These are phyloP conservation scores for Saksenaea oblongispora DNA, from an alignment of 371 early-diverging fungal genomes.

Conservation along the genomic window DNA sequence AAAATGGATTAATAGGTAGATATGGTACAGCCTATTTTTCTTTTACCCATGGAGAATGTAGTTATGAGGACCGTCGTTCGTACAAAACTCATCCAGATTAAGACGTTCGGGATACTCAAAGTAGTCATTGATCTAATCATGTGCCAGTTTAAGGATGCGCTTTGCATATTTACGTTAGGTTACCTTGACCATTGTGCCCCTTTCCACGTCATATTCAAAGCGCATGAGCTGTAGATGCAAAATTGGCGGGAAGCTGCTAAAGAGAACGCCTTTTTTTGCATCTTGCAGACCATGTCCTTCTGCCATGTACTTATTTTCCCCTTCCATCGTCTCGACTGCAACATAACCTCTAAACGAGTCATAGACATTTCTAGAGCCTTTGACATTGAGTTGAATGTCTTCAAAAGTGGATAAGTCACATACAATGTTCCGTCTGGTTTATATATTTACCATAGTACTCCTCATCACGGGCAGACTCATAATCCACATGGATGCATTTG, in stretches of 20 bases:
- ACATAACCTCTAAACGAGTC: slow-evolving; percentile 91
- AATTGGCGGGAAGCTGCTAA: slow-evolving; percentile 91
- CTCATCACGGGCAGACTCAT: slow-evolving; percentile 86
- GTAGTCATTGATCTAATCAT: slow-evolving; percentile 85
- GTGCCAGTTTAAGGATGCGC: neutral
- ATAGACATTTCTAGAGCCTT: slow-evolving; percentile 77
- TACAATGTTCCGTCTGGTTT: neutral
- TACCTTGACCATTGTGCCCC: slow-evolving; percentile 85
- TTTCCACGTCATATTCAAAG: slow-evolving; percentile 93
- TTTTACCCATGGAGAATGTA: slow-evolving; percentile 80
- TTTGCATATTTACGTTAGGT: too few species aligned
- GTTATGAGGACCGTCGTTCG: slow-evolving; percentile 62
- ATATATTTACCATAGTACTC: slow-evolving; percentile 28
- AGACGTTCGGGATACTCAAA: slow-evolving; percentile 90
- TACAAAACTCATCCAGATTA: slow-evolving; percentile 80
- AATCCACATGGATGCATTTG: slow-evolving; percentile 89
- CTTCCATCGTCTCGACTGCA: slow-evolving; percentile 87
- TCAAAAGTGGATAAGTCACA: neutral
- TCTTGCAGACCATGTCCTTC: slow-evolving; percentile 95
- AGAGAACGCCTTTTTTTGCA: slow-evolving; percentile 96
- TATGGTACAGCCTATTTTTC: slow-evolving; percentile 14
- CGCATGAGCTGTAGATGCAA: slow-evolving; percentile 96
- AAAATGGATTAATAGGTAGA: neutral
- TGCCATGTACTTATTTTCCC: slow-evolving; percentile 95
- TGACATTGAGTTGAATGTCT: slow-evolving; percentile 94